Percentiles rank a stretch among this genome's conserved stretches.
Evolutionary conservation across 1,139 yeast genomes (phyloP).

Genomic region (Scheffersomyces insectosa): DNA sequence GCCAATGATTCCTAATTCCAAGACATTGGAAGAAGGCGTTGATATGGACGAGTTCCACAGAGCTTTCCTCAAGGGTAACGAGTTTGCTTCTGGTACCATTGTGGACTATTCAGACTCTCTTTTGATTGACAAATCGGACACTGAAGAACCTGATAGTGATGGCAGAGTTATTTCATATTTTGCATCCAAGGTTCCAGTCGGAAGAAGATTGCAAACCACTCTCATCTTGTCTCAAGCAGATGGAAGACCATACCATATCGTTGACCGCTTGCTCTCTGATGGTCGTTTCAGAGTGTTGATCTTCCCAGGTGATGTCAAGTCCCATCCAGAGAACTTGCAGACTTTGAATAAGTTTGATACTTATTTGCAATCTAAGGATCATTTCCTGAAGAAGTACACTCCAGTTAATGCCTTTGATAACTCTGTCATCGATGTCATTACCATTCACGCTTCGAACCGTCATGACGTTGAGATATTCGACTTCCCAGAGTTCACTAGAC

Average conservation of each 20-base stretch:
- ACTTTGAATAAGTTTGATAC: slow-evolving; percentile 15
- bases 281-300: slow-evolving; percentile 22
- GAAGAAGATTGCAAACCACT: slow-evolving; percentile 25
- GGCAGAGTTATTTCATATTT: slow-evolving; percentile 7
- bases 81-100: slow-evolving; percentile 34
- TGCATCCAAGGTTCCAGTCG: slow-evolving; percentile 26
- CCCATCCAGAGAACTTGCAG: slow-evolving; percentile 8
- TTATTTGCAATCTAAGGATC: slow-evolving; percentile 12
- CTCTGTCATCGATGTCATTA: slow-evolving; percentile 22
- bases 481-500: slow-evolving; percentile 28
- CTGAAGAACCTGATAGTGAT: background rate
- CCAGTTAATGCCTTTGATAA: slow-evolving; percentile 23
- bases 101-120: slow-evolving; percentile 27
- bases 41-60: slow-evolving; percentile 27
- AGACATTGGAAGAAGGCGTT: slow-evolving; percentile 19
- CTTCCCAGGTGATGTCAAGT: slow-evolving; percentile 24
- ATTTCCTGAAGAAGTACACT: slow-evolving; percentile 22
- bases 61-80: slow-evolving; percentile 26
- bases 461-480: slow-evolving; percentile 22
- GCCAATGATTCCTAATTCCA: slow-evolving; percentile 19
- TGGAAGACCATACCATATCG: slow-evolving; percentile 23
- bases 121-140: slow-evolving; percentile 9
- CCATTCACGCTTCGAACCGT: slow-evolving; percentile 22
- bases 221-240: slow-evolving; percentile 24
- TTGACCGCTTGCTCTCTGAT: slow-evolving; percentile 25